A percentile compares a stretch with the other conserved stretches of the same genome.
phyloP scores from a whole-genome alignment of 2,329 filamentous ascomycete genomes.

The Hirsutella rhossiliensis region DNA sequence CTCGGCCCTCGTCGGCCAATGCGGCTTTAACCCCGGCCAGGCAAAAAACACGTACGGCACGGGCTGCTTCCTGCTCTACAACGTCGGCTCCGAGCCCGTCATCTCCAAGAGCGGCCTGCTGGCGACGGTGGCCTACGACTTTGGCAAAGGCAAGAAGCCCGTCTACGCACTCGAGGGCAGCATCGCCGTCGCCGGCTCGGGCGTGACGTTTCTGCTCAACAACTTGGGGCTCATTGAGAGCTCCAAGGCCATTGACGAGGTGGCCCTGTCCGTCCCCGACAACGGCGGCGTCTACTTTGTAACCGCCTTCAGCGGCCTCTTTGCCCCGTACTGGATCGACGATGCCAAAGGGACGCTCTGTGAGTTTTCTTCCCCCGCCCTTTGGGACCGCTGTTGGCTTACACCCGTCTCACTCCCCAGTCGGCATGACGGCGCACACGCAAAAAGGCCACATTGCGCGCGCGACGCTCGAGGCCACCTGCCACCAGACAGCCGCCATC shows the following conservation, averaged over 20 bases:
- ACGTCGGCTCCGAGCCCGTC: conserved; percentile 74
- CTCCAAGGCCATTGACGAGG: conserved; percentile 34
- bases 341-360: conserved; percentile 80
- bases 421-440: conserved; percentile 78
- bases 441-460: conserved; percentile 77
- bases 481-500: conserved; percentile 87
- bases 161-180: conserved; percentile 77
- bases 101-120: conserved; percentile 74
- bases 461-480: conserved; percentile 81
- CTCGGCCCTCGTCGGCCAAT: conserved; percentile 73
- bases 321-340: conserved; percentile 92
- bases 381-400: not conserved
- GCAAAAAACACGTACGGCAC: conserved; percentile 92
- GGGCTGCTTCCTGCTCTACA: conserved; percentile 81
- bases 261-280: conserved; percentile 46
- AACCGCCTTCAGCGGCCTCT: conserved; percentile 81
- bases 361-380: conserved; percentile 24
- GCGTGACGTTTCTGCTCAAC: conserved; percentile 61
- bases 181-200: conserved; percentile 70
- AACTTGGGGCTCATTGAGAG: conserved; percentile 49
- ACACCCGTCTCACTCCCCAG: conserved; percentile 19
- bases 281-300: conserved; percentile 80
- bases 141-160: conserved; percentile 46
- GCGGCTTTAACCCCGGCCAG: conserved; percentile 67
- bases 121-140: conserved; percentile 79